Conservation (phyloP, 2,329 filamentous ascomycete genomes). For the Colletotrichum lupini region DNA sequence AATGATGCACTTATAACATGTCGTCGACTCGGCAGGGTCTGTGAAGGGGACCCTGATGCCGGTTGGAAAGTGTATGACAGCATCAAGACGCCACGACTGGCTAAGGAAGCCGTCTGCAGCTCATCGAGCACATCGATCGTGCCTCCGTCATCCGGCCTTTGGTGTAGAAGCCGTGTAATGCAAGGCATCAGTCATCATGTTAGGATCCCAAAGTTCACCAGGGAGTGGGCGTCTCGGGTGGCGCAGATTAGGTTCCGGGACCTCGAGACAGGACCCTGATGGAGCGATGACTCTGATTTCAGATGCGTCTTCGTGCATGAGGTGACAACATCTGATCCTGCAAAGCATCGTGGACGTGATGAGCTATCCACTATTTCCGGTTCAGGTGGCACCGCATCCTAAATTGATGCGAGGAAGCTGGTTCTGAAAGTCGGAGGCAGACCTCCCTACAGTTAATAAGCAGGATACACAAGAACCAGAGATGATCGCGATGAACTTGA, state of each 20-base stretch:
- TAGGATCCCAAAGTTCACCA: neutral
- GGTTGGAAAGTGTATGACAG: neutral
- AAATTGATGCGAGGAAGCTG: neutral
- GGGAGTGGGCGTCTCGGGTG: neutral
- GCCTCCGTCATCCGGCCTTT: neutral
- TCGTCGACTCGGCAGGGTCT: neutral
- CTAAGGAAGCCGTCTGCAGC: neutral
- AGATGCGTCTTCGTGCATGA: neutral
- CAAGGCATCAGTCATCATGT: neutral
- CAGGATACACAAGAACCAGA: neutral
- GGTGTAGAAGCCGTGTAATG: neutral
- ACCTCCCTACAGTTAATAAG: neutral
- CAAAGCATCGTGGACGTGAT: neutral
- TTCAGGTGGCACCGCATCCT: neutral
- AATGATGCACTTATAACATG: neutral
- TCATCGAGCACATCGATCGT: neutral
- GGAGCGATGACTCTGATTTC: neutral
- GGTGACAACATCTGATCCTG: neutral
- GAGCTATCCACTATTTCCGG: neutral
- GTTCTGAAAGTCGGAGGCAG: neutral
- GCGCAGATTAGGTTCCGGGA: neutral
- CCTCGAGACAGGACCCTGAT: neutral
- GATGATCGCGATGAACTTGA: neutral
- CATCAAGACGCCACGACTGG: conserved; percentile 1
- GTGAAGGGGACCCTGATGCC: neutral